Evolutionary conservation across 208 protist species (phyloP), one percentile per base, ranked within the genome.

Genomic region (Trypanosoma cruzi): DNA sequence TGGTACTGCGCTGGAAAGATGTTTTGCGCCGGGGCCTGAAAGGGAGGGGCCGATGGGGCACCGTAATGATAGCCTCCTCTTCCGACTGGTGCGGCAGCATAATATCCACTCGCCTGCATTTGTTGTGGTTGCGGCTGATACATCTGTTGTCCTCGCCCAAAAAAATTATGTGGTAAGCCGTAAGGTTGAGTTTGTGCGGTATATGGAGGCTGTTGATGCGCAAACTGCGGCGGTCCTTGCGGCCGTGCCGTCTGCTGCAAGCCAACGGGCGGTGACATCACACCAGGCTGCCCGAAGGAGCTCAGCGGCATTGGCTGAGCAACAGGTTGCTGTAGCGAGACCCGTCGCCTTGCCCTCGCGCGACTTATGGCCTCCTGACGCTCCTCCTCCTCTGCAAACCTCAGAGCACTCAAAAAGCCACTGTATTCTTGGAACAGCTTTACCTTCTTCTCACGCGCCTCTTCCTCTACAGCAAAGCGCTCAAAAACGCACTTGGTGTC

Each of bases 401-500:
- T 56, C 22, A 85, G 42, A 14, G 86, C 86, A 8, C 81, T 14
- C 14, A 92, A 50, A 54, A 53, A 89, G 64, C 84, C 83, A 2
- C 46, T 8, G 5, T 81, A 63, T 66, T 89, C 82, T 29, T 87
- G 77, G 24, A 72, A 68, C 62, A 81, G 67, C 5, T 16, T 20
- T 46, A 28, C n/a, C 60, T 87, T 87, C 26, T 80, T 78, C 40
- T 69, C 26, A 16, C 71, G 7, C 14, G 59, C 75, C 5, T 36
- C 44, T 42, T 92, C 79, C 31, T 79, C 64, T 11, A 89, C 13
- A 18, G 54, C 44, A 29, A 89, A 80, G 37, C 82, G 80, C 24
- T 76, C 72, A 64, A 78, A 81, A 14, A 83, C 84, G 65, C 80
- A 86, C 32, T 68, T 76, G 4, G 75, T 74, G n/a, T 68, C 75